These are phyloP conservation scores for Diaporthe humulicola DNA, from an alignment of 2,329 filamentous ascomycete species.

Conservation along the genomic window DNA sequence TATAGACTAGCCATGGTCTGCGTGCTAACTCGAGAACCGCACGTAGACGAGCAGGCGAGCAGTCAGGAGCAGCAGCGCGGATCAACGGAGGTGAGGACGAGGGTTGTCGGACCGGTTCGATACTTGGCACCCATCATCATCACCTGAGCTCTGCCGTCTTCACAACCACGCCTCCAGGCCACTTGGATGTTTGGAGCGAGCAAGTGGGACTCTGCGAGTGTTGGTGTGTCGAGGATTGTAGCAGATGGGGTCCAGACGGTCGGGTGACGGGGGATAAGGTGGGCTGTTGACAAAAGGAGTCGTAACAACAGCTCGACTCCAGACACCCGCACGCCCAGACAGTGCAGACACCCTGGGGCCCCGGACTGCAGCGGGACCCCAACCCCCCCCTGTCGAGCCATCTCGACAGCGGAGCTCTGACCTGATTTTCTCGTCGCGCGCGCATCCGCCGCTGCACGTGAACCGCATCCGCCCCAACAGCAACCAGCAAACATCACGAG, in stretches of 20 bases:
- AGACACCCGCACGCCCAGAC: not conserved
- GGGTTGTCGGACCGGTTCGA: not conserved
- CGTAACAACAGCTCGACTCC: not conserved
- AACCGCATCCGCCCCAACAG: not conserved
- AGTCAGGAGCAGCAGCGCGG: not conserved
- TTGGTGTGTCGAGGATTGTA: not conserved
- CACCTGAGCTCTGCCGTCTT: not conserved
- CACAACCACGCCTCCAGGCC: not conserved
- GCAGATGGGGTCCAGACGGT: constrained; percentile 2
- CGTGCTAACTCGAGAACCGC: not conserved
- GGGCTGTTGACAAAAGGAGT: constrained; percentile 17
- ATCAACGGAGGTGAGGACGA: not conserved
- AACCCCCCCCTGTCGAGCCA: constrained; percentile 9
- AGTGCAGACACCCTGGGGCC: not conserved
- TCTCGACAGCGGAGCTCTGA: constrained; percentile 17
- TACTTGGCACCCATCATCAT: constrained; percentile 13
- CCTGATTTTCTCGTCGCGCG: constrained; percentile 12
- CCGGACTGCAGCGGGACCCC: constrained; percentile 19
- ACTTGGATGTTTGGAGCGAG: not conserved
- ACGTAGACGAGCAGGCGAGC: not conserved
- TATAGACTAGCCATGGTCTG: not conserved
- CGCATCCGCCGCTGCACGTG: not conserved
- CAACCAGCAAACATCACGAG: constrained; percentile 3
- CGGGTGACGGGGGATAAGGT: not conserved
- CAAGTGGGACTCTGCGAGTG: constrained; percentile 3